phyloP scores from a whole-genome alignment of 768 basidiomycete species.

The Phlegmacium glaucopus region DNA sequence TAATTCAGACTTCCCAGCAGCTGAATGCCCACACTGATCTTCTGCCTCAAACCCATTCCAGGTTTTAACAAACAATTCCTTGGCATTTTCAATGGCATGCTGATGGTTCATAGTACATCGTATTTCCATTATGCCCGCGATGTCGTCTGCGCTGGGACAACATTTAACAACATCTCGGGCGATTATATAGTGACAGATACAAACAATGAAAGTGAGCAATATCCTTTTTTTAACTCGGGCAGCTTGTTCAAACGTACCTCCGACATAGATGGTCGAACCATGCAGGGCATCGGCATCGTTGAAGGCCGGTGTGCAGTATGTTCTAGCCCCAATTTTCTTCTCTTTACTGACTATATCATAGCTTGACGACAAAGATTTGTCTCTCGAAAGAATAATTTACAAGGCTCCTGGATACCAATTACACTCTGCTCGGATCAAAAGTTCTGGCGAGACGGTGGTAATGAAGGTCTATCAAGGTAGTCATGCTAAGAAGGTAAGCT shows the following conservation, averaged over 20 bases:
- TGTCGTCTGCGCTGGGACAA: not conserved
- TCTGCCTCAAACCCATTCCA: too few relatives aligned
- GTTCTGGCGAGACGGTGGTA: not conserved
- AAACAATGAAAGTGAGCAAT: not conserved
- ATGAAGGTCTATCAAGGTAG: not conserved
- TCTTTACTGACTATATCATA: not conserved
- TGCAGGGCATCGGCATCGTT: not conserved
- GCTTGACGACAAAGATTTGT: not conserved
- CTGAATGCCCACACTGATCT: too few relatives aligned
- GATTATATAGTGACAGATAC: not conserved
- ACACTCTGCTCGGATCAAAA: conserved; percentile 1
- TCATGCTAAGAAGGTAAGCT: not conserved
- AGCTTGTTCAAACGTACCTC: not conserved
- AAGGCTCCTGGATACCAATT: conserved; percentile 4
- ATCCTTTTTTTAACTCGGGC: not conserved
- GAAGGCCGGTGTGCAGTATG: not conserved
- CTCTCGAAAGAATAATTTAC: conserved; percentile 1
- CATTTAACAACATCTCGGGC: conserved; percentile 1
- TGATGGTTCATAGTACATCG: not conserved
- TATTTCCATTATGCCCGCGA: not conserved
- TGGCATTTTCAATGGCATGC: too few relatives aligned
- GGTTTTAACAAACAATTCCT: too few relatives aligned
- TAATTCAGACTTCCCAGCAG: too few relatives aligned
- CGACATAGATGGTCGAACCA: not conserved
- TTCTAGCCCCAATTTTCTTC: not conserved